Evolutionary conservation across 2,329 filamentous ascomycete genomes (phyloP).

Genomic region (Penicillium olsonii): DNA sequence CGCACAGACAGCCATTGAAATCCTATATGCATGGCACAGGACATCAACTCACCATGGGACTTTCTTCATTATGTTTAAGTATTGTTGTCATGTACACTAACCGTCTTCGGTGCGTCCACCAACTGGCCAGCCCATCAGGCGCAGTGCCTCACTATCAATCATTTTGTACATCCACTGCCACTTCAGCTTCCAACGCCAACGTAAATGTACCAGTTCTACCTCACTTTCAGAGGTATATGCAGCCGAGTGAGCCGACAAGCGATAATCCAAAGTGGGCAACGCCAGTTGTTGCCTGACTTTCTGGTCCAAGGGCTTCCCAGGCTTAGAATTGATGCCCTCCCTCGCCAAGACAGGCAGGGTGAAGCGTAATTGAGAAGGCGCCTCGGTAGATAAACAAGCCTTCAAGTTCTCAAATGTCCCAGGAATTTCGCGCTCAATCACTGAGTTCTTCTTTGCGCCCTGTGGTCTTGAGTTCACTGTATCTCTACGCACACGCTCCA

Average conservation of each 20-base stretch:
- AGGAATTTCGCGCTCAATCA: neutral
- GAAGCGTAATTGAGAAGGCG: constrained; percentile 41
- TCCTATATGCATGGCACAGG: constrained; percentile 24
- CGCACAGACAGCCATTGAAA: constrained; percentile 19
- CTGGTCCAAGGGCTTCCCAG: constrained; percentile 1
- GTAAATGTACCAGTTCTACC: constrained; percentile 7
- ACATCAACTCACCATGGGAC: constrained; percentile 17
- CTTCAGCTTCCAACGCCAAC: constrained; percentile 26
- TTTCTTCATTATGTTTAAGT: constrained; percentile 15
- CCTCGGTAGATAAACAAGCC: constrained; percentile 27
- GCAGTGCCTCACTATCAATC: constrained; percentile 35
- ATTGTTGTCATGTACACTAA: constrained; percentile 30
- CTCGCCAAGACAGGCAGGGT: constrained; percentile 43
- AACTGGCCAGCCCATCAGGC: constrained; percentile 33
- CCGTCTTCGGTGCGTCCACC: constrained; percentile 20
- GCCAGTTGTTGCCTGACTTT: constrained; percentile 20
- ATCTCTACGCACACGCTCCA: constrained; percentile 21
- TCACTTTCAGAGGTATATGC: constrained; percentile 3
- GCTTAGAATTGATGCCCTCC: constrained; percentile 3
- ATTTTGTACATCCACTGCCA: constrained; percentile 46
- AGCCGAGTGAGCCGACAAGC: constrained; percentile 14
- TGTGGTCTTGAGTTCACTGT: constrained; percentile 5
- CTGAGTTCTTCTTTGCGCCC: constrained; percentile 1
- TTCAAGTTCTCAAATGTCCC: constrained; percentile 8
- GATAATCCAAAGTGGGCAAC: constrained; percentile 31